Base-by-base conservation (phyloP, 1,139 yeast species). In the Pichia sp. region DNA sequence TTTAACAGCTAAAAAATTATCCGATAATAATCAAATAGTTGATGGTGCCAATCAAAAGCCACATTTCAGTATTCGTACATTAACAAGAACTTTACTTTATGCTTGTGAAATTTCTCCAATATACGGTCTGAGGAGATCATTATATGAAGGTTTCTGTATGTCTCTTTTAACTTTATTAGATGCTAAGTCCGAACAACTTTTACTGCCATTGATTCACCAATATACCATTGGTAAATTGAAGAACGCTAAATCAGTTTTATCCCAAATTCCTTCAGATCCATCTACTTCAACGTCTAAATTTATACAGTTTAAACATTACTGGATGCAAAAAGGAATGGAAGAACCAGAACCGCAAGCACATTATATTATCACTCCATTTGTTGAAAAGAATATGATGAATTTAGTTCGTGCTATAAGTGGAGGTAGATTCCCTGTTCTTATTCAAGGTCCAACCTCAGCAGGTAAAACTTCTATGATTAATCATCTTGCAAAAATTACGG, bases 381-480 rank as follows among this genome's bases (percentile, higher is more conserved):
- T 94, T 31, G 95, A 89, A 59, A 87, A 87, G 66, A 94, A 94
- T 58, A 73, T 94, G 78, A 71, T 90, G 58, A 92, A 92, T 56
- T 70, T 94, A 51, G 96, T 90, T 0, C 74, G 99, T 54, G 98
- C 98, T 0, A 82, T 95, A 0, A 85, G 96, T 24, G 87, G 96
- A 16, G 76, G 87, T 55, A 70, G 85, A 54, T 92, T 87, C 60
- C 98, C 99, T 1, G 87, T 94, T 9, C 71, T 94, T 50, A 83
- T 94, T 38, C 98, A 94, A 63, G 99, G 99, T 56, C 99, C 98
- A n/a, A 94, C 99, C 0, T 92, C 98, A 6, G 90, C 96, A 37
- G 99, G 99, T 70, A 94, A 94, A 61, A 94, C 99, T 0, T 87
- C 96, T 48, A 92, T 94, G 97, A 86, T 94, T 58, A 78, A 82